Base-by-base conservation (phyloP, 73 alveolate species). In the Stentor coeruleus region DNA sequence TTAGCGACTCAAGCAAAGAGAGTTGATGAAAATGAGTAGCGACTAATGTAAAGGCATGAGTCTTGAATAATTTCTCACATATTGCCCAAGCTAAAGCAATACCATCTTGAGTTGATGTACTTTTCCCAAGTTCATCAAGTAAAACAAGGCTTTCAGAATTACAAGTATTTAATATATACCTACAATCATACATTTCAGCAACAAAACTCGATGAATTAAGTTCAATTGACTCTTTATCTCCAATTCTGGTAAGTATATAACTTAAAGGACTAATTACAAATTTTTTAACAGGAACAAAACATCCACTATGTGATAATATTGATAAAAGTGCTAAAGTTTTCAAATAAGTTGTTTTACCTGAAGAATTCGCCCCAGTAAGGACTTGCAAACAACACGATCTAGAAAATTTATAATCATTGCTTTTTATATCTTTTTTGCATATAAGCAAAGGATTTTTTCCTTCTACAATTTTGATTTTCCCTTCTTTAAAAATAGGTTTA, bases 121-220 rank as follows among this genome's bases (percentile, higher is more conserved):
- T 99, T 80, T 99, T 92, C 0, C 99, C 99, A 72, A 97, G 86
- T 89, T 97, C 99, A 90, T 97, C 99, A 83, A 96, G 89, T 30
- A 97, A 90, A 28, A 97, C 95, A 20, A 97, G 85, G 31, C 98
- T 94, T 81, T 93, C 85, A 36, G 85, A 77, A 1, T 95, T 90
- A 3, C 97, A 96, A 76, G 88, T 82, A 74, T 89, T 93, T 3
- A 95, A 84, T 35, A 97, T 96, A 77, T 88, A 66, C 87, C 94
- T 87, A 3, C 98, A 91, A 81, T 95, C 99, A 85, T 92, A 96
- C 97, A 97, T 90, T 91, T 97, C 99, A 31, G 95, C 86, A 77
- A 82, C 90, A 91, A 97, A 97, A 38, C 99, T 94, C 35, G 95
- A 79, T 81, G 91, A 86, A 3, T 94, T 92, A 74, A 95, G 99